Percentiles rank a stretch among this genome's conserved stretches.
Evolutionary conservation across 78 protist species (phyloP).

Genomic region (Cavenderia fasciculata): DNA sequence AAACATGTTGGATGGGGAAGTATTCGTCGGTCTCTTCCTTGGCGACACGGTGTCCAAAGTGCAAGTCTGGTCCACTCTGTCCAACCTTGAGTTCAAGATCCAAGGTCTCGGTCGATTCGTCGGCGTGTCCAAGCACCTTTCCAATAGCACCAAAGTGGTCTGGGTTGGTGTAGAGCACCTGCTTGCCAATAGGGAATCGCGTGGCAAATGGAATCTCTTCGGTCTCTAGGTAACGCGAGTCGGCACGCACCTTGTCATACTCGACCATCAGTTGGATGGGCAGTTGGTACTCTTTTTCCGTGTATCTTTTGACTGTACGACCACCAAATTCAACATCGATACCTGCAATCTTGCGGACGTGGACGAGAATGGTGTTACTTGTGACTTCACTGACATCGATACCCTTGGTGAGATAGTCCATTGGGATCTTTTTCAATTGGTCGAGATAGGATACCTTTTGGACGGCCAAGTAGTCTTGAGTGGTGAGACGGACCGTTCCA

Average conservation of each 20-base stretch:
- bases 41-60: constrained; percentile 36
- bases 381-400: background rate
- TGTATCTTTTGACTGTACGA: constrained; percentile 18
- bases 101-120: constrained; percentile 10
- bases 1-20: constrained; percentile 27
- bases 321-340: constrained; percentile 28
- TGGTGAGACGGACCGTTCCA: background rate
- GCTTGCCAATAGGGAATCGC: constrained; percentile 61
- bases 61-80: background rate
- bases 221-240: constrained; percentile 36
- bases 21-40: background rate
- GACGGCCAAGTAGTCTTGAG: background rate
- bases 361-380: constrained; percentile 1
- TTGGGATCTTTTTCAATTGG: constrained; percentile 5
- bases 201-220: constrained; percentile 40
- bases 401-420: constrained; percentile 17
- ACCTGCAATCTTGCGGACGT: constrained; percentile 41
- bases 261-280: constrained; percentile 71
- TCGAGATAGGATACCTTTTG: constrained; percentile 35
- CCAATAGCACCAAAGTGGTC: constrained; percentile 55
- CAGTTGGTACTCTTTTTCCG: constrained; percentile 13
- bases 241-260: constrained; percentile 16
- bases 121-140: constrained; percentile 20
- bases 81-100: constrained; percentile 38
- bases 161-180: constrained; percentile 9